A percentile compares a stretch with the other conserved stretches of the same genome.
phyloP scores from a whole-genome alignment of 805 yeast genomes.

The Deakozyma indianensis region DNA sequence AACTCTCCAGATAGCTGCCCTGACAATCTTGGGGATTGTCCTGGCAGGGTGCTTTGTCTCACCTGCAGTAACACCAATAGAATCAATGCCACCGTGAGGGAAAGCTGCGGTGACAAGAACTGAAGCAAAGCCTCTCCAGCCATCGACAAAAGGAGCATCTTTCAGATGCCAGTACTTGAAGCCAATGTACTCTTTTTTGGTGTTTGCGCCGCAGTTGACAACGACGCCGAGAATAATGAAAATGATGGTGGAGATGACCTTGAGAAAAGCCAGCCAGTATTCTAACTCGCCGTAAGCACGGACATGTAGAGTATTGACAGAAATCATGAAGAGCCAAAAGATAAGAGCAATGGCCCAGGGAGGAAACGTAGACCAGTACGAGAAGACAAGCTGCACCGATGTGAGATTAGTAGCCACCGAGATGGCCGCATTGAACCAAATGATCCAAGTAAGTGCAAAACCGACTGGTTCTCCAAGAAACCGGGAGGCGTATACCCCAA shows the following conservation, averaged over 20 bases:
- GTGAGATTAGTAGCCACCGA: conserved; percentile 34
- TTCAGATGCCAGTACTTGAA: conserved; percentile 40
- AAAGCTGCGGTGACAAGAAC: conserved; percentile 45
- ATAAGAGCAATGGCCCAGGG: conserved; percentile 37
- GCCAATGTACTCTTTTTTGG: conserved; percentile 35
- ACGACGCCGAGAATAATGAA: conserved; percentile 43
- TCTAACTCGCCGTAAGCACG: conserved; percentile 43
- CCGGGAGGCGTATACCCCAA: conserved; percentile 34
- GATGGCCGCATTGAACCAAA: conserved; percentile 38
- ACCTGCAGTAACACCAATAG: conserved; percentile 45
- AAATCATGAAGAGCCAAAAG: conserved; percentile 37
- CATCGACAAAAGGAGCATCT: conserved; percentile 27
- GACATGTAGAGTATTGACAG: conserved; percentile 34
- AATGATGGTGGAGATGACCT: conserved; percentile 50
- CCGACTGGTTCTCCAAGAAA: conserved; percentile 38
- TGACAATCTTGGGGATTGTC: conserved; percentile 43
- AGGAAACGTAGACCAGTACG: conserved; percentile 34
- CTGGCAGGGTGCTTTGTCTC: conserved; percentile 45
- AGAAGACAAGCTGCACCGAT: conserved; percentile 31
- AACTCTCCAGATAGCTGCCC: conserved; percentile 41
- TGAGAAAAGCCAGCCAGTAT: conserved; percentile 56
- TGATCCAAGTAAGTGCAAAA: conserved; percentile 35
- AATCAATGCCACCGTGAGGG: conserved; percentile 43
- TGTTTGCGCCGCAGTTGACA: conserved; percentile 43
- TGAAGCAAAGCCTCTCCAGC: conserved; percentile 29